Percentiles rank a stretch among this genome's conserved stretches.
Evolutionary conservation across 495 filamentous ascomycete genomes (phyloP).

Genomic region (Margaritispora aquatica): DNA sequence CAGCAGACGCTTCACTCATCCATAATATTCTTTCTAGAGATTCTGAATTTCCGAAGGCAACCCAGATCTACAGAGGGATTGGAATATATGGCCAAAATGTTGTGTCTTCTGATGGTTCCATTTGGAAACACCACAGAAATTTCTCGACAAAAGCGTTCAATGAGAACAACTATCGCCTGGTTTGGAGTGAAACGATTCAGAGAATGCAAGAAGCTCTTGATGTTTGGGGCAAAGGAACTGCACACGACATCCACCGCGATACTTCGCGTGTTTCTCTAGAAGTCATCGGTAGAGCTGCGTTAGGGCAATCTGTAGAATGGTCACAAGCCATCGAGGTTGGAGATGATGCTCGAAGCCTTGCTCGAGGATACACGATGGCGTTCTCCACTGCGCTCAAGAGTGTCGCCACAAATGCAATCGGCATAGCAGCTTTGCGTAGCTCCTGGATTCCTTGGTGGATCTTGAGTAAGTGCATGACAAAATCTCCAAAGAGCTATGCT

Average conservation of each 20-base stretch:
- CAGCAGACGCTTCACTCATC: constrained; percentile 47
- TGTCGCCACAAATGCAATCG: constrained; percentile 28
- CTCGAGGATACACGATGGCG: background rate
- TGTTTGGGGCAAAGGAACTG: background rate
- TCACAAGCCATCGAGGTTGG: background rate
- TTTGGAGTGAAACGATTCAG: constrained; percentile 24
- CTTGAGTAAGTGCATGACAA: background rate
- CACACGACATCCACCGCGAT: background rate
- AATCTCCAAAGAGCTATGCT: background rate
- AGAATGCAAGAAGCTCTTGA: constrained; percentile 1
- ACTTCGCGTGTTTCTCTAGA: constrained; percentile 4
- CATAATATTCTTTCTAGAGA: constrained; percentile 50
- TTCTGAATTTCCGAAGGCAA: constrained; percentile 62
- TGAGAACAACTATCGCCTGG: constrained; percentile 62
- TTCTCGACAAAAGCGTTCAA: constrained; percentile 63
- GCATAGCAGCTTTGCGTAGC: background rate
- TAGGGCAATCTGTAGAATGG: constrained; percentile 5
- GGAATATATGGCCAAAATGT: constrained; percentile 59
- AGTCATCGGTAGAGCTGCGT: constrained; percentile 7
- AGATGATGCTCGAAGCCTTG: background rate
- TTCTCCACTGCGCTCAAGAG: constrained; percentile 12
- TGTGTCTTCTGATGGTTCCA: constrained; percentile 54
- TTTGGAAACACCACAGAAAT: constrained; percentile 64
- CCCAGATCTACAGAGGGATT: constrained; percentile 47
- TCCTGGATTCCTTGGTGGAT: background rate